Base-by-base conservation (phyloP, 169 alveolate genomes). In the Eimeria brunetti region DNA sequence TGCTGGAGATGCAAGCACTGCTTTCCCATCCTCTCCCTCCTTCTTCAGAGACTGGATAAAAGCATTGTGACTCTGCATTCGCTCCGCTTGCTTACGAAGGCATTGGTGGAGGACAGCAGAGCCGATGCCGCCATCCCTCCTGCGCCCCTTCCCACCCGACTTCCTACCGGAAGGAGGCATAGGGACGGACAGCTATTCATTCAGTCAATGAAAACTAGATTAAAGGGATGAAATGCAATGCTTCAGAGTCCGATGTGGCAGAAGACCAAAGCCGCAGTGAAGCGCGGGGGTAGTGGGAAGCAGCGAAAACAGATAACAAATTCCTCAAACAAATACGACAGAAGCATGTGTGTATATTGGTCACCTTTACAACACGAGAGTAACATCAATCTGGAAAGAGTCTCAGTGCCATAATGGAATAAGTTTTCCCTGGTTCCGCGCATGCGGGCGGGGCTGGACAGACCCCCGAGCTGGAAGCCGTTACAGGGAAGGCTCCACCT, bases 41-140 rank as follows among this genome's bases (percentile, higher is more conserved):
- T 84, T 33, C 58, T 84, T 84, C 78, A 84, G 9, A 84, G 91
- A 33, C 75, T 36, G 51, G 30, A 84, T 46, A 24, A 84, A 58
- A 33, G 75, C 78, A 33, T 58, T 56, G 60, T 84, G 91, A 18
- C 56, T 53, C 80, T 60, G 91, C 78, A 30, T 24, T 36, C 11
- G 36, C 60, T 53, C 91, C 60, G 91, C 91, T 44, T 84, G 91
- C 49, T 30, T 64, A 11, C 75, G 91, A 33, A 84, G 91, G 56
- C 91, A 84, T 1, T 84, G 91, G 78, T 84, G 91, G 18, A 84
- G 78, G 46, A 84, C 91, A 33, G 91, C 91, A 5, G 60, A 56
- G 80, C 91, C 91, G 36, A 84, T 58, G 0, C 58, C 91, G 41
- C 91, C 78, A 38, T 58, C n/a, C 78, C 30, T 56, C 60, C 33